Percentiles rank a stretch among this genome's conserved stretches.
These are phyloP conservation scores for Balansia obtecta DNA, from an alignment of 2,329 filamentous ascomycete species.

Conservation along the genomic window DNA sequence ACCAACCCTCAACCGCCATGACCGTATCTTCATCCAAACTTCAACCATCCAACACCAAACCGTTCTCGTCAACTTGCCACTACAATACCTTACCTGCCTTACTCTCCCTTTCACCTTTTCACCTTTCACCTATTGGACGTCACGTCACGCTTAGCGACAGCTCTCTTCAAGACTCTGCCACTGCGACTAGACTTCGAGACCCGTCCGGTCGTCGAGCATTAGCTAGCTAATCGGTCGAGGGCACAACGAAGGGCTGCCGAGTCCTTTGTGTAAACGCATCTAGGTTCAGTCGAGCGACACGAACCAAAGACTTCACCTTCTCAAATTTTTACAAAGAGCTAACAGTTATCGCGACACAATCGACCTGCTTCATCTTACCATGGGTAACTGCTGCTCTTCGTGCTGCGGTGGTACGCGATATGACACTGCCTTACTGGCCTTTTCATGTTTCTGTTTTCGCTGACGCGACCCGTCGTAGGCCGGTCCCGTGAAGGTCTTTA, in stretches of 20 bases:
- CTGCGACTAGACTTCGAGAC: background rate
- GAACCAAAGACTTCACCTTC: background rate
- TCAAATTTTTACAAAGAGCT: background rate
- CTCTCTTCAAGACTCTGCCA: background rate
- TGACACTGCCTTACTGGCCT: constrained; percentile 4
- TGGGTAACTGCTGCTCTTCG: constrained; percentile 48
- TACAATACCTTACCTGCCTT: background rate
- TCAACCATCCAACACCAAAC: constrained; percentile 1
- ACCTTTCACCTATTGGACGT: background rate
- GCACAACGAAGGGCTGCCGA: background rate
- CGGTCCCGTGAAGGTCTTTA: constrained; percentile 72
- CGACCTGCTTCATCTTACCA: constrained; percentile 20
- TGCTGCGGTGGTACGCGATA: constrained; percentile 39
- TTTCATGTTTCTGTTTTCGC: constrained; percentile 7
- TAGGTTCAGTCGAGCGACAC: background rate
- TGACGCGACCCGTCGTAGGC: constrained; percentile 33
- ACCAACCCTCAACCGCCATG: background rate
- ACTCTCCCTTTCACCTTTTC: background rate
- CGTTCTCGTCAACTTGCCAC: constrained; percentile 2
- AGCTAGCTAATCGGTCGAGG: background rate
- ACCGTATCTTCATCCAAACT: background rate
- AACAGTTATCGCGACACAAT: background rate
- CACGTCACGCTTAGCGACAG: background rate
- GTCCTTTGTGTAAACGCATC: background rate
- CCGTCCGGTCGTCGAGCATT: background rate